Base-by-base conservation (phyloP, 352 stramenopile species). In the Thraustochytrium striatum region DNA sequence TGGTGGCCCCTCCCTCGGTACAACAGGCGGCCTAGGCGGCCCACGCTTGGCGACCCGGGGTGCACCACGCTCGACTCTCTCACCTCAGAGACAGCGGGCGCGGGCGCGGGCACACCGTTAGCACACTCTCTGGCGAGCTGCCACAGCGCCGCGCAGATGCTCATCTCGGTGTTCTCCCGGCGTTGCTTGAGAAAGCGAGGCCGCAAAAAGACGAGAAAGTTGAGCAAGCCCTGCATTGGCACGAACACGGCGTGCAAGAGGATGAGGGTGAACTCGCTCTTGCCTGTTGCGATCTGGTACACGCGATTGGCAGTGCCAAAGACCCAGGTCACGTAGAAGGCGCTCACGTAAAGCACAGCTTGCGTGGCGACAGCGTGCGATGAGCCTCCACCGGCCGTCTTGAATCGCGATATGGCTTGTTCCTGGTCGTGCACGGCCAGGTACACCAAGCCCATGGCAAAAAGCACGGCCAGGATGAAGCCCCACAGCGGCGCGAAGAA, bases 401-500 rank as follows among this genome's bases (percentile, higher is more conserved):
- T 57, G 44, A 62, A 73, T 13, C 47, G 28, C 9, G 41, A 57
- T 13, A 73, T 25, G 2, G 21, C n/a, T 38, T 62, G 30, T 38
- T 73, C 62, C 62, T 73, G 62, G 0, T 41, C 33, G 13, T 13
- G 69, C 11, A 73, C 62, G 44, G 70, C 33, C 62, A 32, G 39
- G 30, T 73, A 73, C 8, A 73, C 62, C 8, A 82, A 25, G 2
- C 41, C 30, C 81, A 84, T 84, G 33, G 50, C 38, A 0, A 82
- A 25, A 25, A 58, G 38, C 33, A 82, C 72, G 33, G 41, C 21
- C 19, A 84, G n/a, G 19, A 84, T 84, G 2, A 78, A 72, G 41
- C 82, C 1, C 84, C 84, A 87, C 28, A 87, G 69, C 2, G 81
- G 82, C 25, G 53, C 83, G 58, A 85, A 86, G 57, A 85, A 86